phyloP scores from a whole-genome alignment of 2,329 filamentous ascomycete genomes.

The Fusarium sp. region DNA sequence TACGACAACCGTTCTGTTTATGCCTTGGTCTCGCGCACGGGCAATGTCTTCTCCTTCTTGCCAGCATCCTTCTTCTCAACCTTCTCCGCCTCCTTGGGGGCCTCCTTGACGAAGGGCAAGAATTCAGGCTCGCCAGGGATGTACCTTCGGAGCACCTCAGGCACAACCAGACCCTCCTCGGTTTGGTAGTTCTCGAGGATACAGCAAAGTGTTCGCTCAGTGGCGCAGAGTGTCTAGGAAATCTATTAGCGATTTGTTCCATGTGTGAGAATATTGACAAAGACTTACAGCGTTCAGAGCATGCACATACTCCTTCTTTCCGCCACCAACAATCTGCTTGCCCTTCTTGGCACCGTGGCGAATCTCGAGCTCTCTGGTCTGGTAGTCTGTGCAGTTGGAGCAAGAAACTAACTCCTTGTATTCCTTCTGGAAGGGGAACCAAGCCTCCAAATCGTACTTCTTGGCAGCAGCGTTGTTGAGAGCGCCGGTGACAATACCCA shows the following conservation, averaged over 20 bases:
- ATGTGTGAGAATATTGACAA: background rate
- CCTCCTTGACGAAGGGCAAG: conserved; percentile 87
- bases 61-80: conserved; percentile 45
- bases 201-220: conserved; percentile 92
- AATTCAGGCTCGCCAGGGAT: conserved; percentile 91
- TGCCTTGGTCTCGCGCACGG: conserved; percentile 48
- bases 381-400: conserved; percentile 98
- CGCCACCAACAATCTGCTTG: conserved; percentile 68
- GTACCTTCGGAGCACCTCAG: conserved; percentile 87
- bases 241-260: conserved; percentile 16
- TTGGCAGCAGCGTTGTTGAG: conserved; percentile 83
- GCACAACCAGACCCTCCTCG: conserved; percentile 84
- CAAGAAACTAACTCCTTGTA: conserved; percentile 99
- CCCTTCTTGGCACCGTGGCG: conserved; percentile 84
- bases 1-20: conserved; percentile 31
- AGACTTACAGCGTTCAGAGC: conserved; percentile 77
- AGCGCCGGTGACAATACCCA: conserved; percentile 95
- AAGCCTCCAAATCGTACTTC: conserved; percentile 96
- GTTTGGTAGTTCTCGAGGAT: conserved; percentile 98
- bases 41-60: conserved; percentile 48
- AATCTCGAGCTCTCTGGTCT: conserved; percentile 93
- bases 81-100: conserved; percentile 74
- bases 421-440: conserved; percentile 96
- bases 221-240: conserved; percentile 80
- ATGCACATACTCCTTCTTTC: conserved; percentile 95